Base-by-base conservation (phyloP, 345 rosid species). In the Populus alba region DNA sequence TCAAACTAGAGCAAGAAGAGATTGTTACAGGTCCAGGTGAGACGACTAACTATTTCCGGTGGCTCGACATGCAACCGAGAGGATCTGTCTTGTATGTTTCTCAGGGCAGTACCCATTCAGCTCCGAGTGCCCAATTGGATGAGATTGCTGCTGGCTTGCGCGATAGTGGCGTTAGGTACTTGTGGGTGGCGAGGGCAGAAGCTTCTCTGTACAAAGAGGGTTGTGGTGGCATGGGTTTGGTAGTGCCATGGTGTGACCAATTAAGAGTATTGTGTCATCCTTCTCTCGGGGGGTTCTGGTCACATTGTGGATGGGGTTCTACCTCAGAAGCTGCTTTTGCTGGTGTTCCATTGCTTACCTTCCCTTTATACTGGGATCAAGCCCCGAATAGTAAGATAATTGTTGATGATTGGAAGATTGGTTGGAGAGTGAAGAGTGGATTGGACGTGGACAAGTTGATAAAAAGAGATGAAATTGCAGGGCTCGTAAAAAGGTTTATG, bases 261-360 rank as follows among this genome's bases (percentile, higher is more conserved):
- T 59, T 77, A 43, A 71, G 62, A 39, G 80, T 78, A 8, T 23
- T 78, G 11, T 22, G 70, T 27, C 75, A 78, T 13, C 29, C 68
- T 71, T 62, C 80, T 3, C n/a, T 78, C 0, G 80, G 71, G 2
- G 80, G 80, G 37, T 62, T 78, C 17, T 78, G 75, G 75, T 23
- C 80, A 25, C 75, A 78, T 62, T 71, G 80, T 45, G 80, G 75
- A 22, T 71, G 74, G 80, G 72, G 72, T 33, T 78, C 81, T 45
- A 71, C 43, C 2, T 22, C 47, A 29, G 81, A 71, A n/a, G 70
- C 62, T 7, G 47, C 51, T 27, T 78, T 23, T 45, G 62, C 70
- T 13, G 76, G 70, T 2, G 71, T 78, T 29, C 81, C 71, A 8
- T 29, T 71, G 71, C 69, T 71, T 10, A 61, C 70, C 33, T 63